Evolutionary conservation across 108 stramenopile species (phyloP).

Genomic region (Bacterosira constricta): DNA sequence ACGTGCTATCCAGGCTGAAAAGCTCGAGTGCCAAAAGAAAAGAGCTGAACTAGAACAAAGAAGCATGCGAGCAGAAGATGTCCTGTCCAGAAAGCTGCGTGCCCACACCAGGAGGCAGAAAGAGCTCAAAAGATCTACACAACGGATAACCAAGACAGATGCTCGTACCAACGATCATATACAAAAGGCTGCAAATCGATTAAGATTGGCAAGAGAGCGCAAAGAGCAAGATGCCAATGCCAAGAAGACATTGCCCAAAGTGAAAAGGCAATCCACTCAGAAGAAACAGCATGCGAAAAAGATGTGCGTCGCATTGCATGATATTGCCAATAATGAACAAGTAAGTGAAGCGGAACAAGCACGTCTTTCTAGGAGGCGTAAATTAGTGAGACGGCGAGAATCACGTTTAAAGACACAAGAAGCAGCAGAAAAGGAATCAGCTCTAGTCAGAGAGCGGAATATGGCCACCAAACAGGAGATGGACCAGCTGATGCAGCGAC

Average conservation of each 20-base stretch:
- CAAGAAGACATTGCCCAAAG: conserved; percentile 6
- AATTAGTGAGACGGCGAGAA: conserved; percentile 8
- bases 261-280: background rate
- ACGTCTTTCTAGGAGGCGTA: background rate
- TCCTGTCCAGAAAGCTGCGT: background rate
- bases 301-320: background rate
- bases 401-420: conserved; percentile 4
- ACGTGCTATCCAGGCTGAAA: background rate
- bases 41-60: background rate
- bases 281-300: background rate
- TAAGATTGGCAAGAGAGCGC: conserved; percentile 7
- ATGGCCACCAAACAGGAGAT: background rate
- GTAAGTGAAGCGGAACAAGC: background rate
- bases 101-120: background rate
- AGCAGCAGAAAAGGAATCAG: conserved; percentile 5
- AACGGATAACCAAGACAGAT: background rate
- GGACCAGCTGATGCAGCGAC: background rate
- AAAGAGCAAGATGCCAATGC: background rate
- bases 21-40: conserved; percentile 5
- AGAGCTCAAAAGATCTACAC: background rate
- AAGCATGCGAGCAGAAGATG: conserved; percentile 13
- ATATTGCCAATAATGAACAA: conserved; percentile 1
- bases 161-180: conserved; percentile 8
- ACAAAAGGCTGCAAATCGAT: conserved; percentile 13
- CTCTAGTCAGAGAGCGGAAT: background rate